phyloP scores from a whole-genome alignment of 2,329 filamentous ascomycete genomes.

The Penicillium verrucosum region DNA sequence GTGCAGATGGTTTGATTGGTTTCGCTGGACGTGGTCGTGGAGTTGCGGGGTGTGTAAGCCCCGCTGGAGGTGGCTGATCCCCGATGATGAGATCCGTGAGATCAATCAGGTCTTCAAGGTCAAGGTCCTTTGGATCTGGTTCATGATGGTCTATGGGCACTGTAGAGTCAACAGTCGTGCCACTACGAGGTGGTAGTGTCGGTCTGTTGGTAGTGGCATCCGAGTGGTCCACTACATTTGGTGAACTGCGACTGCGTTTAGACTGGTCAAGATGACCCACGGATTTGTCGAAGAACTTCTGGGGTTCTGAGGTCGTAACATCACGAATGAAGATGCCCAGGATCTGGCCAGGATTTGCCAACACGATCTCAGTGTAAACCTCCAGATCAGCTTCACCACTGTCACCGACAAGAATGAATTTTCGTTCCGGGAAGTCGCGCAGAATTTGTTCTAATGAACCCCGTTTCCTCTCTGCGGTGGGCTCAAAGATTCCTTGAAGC shows the following conservation, averaged over 20 bases:
- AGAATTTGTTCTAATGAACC: slow-evolving; percentile 81
- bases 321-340: slow-evolving; percentile 91
- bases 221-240: slow-evolving; percentile 25
- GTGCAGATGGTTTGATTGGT: slow-evolving; percentile 44
- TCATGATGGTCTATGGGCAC: slow-evolving; percentile 10
- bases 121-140: slow-evolving; percentile 23
- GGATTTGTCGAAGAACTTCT: slow-evolving; percentile 74
- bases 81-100: slow-evolving; percentile 33
- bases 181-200: slow-evolving; percentile 38
- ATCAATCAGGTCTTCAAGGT: slow-evolving; percentile 41
- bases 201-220: slow-evolving; percentile 36
- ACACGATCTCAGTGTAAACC: slow-evolving; percentile 89
- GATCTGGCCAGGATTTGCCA: slow-evolving; percentile 78
- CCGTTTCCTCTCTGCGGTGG: slow-evolving; percentile 91
- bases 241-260: slow-evolving; percentile 25
- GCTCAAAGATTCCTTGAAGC: slow-evolving; percentile 97
- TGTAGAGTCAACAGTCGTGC: slow-evolving; percentile 21
- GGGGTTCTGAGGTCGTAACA: slow-evolving; percentile 74
- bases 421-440: slow-evolving; percentile 81
- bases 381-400: slow-evolving; percentile 96
- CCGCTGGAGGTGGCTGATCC: slow-evolving; percentile 12
- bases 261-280: slow-evolving; percentile 35
- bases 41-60: slow-evolving; percentile 18
- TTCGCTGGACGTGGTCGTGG: slow-evolving; percentile 38
- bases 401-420: slow-evolving; percentile 89